Evolutionary conservation across 495 filamentous ascomycete species (phyloP), one percentile per base, ranked within the genome.

Genomic region (Neurospora africana): DNA sequence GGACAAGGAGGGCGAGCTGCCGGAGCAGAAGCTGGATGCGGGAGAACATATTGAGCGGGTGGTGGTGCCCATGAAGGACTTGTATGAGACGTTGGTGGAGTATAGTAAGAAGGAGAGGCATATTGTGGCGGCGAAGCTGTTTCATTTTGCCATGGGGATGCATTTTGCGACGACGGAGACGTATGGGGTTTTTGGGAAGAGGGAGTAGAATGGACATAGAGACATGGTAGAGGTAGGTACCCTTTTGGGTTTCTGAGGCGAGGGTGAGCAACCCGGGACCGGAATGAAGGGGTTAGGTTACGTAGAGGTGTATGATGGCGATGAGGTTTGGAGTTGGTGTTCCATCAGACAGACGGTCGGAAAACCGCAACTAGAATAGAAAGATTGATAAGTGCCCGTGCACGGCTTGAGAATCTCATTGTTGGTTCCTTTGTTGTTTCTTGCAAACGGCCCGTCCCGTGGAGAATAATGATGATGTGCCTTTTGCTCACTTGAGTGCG

Each of bases 21-120:
- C 90, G 70, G 84, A 89, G 72, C 90, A 92, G 43, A 81, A 91
- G 68, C 83, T 95, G 1, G 92, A 95, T 75, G 92, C 93, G 44
- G 91, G 91, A 70, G 93, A 95, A 77, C 93, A 94, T 79, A 96
- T 96, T 68, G 87, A 93, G 77, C 87, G 89, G 37, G 93, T 95
- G 47, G 88, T 90, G 4, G 83, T 93, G 7, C 91, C 91, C n/a
- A 76, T 96, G 41, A 80, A 73, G 35, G 84, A 86, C 78, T 71
- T 89, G 23, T 87, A 86, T 75, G 80, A 84, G 19, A 75, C 82
- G 71, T 72, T 88, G 72, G 77, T 83, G 65, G 79, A 83, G 77
- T 86, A 83, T 70, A 78, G 78, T n/a, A 76, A 79, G 76, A 30
- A 67, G 71, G 80, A 82, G 47, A 72, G 82, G 37, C 78, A 70